Percentiles rank a stretch among this genome's conserved stretches.
Conservation (phyloP, 805 yeast species). For the Limtongia smithiae region DNA sequence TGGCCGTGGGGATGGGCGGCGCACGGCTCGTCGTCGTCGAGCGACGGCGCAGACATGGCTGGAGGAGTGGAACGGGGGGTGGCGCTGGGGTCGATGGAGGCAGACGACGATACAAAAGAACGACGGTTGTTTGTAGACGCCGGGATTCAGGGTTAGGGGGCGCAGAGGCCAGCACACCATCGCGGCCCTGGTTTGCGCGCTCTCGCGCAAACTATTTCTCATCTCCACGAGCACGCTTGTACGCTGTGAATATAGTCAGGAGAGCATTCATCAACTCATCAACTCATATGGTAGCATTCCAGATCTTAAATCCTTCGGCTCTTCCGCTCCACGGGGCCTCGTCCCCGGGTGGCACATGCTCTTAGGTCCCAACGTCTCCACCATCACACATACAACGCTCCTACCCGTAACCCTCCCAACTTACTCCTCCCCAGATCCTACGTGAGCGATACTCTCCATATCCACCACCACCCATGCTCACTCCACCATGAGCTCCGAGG, state of each 20-base stretch:
- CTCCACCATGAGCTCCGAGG: slow-evolving; percentile 11
- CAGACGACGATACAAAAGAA: background rate
- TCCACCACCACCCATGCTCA: background rate
- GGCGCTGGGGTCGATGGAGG: background rate
- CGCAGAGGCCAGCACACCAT: too few relatives aligned
- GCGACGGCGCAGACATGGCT: background rate
- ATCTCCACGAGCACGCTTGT: too few relatives aligned
- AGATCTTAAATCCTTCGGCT: too few relatives aligned
- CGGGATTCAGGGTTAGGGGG: too few relatives aligned
- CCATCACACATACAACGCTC: background rate
- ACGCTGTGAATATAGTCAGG: too few relatives aligned
- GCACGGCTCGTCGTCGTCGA: background rate
- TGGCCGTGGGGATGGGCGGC: background rate
- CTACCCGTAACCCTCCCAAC: background rate
- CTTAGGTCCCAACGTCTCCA: background rate
- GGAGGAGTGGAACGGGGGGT: background rate
- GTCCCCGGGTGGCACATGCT: too few relatives aligned
- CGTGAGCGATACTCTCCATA: background rate
- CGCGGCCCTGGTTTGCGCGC: too few relatives aligned
- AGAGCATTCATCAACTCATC: too few relatives aligned
- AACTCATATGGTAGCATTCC: too few relatives aligned
- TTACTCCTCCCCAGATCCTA: background rate
- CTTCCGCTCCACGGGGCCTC: too few relatives aligned
- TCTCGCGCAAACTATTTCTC: too few relatives aligned
- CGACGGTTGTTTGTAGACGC: background rate